phyloP scores from a whole-genome alignment of 2,329 filamentous ascomycete genomes.

The Aspergillus arachidicola region DNA sequence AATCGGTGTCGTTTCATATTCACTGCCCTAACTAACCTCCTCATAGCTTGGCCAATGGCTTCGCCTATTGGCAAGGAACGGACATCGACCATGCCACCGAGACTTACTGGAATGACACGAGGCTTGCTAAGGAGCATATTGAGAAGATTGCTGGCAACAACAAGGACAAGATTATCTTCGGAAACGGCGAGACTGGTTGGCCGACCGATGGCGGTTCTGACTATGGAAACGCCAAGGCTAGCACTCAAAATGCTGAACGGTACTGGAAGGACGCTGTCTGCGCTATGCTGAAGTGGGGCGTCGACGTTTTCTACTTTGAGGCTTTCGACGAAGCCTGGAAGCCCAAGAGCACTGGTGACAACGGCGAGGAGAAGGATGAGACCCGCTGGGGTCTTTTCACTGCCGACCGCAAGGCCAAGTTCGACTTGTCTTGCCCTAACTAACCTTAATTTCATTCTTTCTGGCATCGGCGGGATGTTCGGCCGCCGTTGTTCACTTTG shows the following conservation, averaged over 20 bases:
- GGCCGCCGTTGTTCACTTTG: background rate
- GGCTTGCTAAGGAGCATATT: slow-evolving; percentile 64
- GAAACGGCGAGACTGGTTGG: slow-evolving; percentile 72
- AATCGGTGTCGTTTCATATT: background rate
- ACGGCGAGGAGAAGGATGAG: slow-evolving; percentile 64
- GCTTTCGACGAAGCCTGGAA: slow-evolving; percentile 75
- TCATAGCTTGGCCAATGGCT: slow-evolving; percentile 64
- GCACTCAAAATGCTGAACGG: slow-evolving; percentile 58
- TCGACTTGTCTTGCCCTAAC: slow-evolving; percentile 50
- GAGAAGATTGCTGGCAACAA: slow-evolving; percentile 59
- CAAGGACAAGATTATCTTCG: slow-evolving; percentile 61
- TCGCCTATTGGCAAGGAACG: slow-evolving; percentile 72
- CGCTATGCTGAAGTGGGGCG: slow-evolving; percentile 64
- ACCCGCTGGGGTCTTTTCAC: slow-evolving; percentile 71
- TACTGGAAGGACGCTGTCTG: slow-evolving; percentile 68
- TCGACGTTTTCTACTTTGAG: slow-evolving; percentile 74
- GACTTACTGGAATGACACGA: slow-evolving; percentile 69
- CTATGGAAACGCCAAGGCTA: slow-evolving; percentile 64
- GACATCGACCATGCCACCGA: slow-evolving; percentile 59
- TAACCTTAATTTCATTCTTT: slow-evolving; percentile 12
- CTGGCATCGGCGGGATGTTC: background rate
- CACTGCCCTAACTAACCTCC: background rate
- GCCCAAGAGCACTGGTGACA: slow-evolving; percentile 64
- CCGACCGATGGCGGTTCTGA: slow-evolving; percentile 63
- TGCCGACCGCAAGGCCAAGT: slow-evolving; percentile 61